Conservation (phyloP, 139 green algal species). For the Marvania coccoides region DNA sequence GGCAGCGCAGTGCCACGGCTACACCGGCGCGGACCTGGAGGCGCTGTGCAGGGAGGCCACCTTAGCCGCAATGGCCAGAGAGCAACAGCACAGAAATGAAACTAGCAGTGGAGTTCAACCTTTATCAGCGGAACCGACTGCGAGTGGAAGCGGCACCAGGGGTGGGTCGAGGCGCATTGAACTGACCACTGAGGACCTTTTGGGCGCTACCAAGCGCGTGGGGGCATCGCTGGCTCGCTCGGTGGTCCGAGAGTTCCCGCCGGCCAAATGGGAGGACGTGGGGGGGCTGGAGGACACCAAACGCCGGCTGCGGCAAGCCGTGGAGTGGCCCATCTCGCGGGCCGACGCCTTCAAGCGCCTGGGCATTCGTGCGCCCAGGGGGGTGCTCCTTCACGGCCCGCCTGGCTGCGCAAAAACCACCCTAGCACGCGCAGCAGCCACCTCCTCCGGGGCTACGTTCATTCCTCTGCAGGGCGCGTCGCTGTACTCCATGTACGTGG, state of each 20-base stretch:
- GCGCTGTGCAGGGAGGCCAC: conserved; percentile 67
- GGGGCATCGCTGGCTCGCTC: conserved; percentile 1
- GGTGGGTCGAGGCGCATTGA: no score
- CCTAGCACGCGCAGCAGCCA: conserved; percentile 67
- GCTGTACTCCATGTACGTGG: conserved; percentile 82
- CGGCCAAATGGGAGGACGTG: conserved; percentile 64
- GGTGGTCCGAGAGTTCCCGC: background rate
- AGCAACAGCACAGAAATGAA: no score
- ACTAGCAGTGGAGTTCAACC: background rate
- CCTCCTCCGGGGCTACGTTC: conserved; percentile 55
- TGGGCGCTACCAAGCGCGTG: background rate
- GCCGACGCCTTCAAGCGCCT: conserved; percentile 59
- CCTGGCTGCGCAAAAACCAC: conserved; percentile 86
- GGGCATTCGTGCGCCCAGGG: conserved; percentile 55
- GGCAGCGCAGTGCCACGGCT: conserved; percentile 59
- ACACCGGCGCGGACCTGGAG: conserved; percentile 78
- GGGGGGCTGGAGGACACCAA: conserved; percentile 73
- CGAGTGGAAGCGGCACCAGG: background rate
- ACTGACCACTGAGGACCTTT: conserved; percentile 1
- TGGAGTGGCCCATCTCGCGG: conserved; percentile 77
- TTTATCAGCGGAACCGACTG: background rate
- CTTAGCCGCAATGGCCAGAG: background rate
- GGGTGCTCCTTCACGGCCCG: conserved; percentile 80
- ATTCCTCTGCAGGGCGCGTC: conserved; percentile 51
- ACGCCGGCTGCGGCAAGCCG: conserved; percentile 58